Percentiles rank a stretch among this genome's conserved stretches.
These are phyloP conservation scores for Diaporthe citrichinensis DNA, from an alignment of 2,329 filamentous ascomycete genomes.

Conservation along the genomic window DNA sequence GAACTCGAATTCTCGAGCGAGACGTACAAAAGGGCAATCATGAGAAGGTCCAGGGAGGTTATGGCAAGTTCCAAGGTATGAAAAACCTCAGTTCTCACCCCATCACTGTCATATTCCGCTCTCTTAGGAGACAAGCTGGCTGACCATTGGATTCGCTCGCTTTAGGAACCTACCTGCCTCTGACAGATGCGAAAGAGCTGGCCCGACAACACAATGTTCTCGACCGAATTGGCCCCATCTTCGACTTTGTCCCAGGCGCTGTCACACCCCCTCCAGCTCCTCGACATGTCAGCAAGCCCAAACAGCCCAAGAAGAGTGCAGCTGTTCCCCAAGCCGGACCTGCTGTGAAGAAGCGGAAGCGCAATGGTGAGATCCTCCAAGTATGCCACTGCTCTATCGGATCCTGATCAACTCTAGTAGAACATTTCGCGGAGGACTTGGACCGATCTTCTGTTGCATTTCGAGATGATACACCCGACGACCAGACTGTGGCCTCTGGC, in stretches of 20 bases:
- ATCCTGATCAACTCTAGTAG: conserved; percentile 47
- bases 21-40: conserved; percentile 97
- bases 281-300: conserved; percentile 90
- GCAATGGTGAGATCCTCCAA: conserved; percentile 16
- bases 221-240: conserved; percentile 86
- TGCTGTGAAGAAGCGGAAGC: conserved; percentile 36
- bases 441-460: conserved; percentile 58
- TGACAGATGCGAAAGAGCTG: conserved; percentile 83
- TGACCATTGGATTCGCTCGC: conserved; percentile 36
- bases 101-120: not conserved
- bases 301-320: conserved; percentile 77
- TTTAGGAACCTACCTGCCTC: conserved; percentile 93
- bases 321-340: conserved; percentile 45
- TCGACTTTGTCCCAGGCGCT: conserved; percentile 88
- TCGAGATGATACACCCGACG: conserved; percentile 83
- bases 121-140: not conserved
- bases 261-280: conserved; percentile 93
- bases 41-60: conserved; percentile 98
- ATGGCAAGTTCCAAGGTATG: conserved; percentile 96
- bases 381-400: conserved; percentile 39
- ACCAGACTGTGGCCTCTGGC: conserved; percentile 85
- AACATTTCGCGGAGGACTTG: conserved; percentile 70
- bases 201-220: conserved; percentile 90
- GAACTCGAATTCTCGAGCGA: conserved; percentile 94
- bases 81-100: not conserved